Evolutionary conservation across 2,329 filamentous ascomycete species (phyloP), one percentile per base, ranked within the genome.

Genomic region (Fusarium acutatum): DNA sequence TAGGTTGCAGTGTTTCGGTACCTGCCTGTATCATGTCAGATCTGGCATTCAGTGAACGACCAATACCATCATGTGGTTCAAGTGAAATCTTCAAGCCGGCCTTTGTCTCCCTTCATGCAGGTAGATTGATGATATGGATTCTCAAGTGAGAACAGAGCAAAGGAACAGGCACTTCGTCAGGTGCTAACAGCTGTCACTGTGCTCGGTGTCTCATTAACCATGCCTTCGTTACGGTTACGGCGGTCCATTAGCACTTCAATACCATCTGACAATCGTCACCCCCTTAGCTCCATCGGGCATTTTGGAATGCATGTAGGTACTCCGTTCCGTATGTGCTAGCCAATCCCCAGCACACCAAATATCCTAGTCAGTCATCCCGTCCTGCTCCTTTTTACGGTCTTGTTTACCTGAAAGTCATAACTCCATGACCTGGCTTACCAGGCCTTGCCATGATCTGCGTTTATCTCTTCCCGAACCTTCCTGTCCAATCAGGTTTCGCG

Each of bases 401-500:
- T 67, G 28, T 34, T 64, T 69, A 47, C 43, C 54, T 64, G 60
- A 47, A 37, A 44, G 64, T 53, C n/a, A 41, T 32, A 37, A 32
- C 37, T 65, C 54, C 54, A 32, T 73, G 50, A 54, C 59, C 50
- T 44, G 46, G 53, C 50, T 37, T 56, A 46, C 58, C 58, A 60
- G 53, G 50, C 60, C 54, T 44, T 61, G 28, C 49, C 22, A 57
- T 44, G 71, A 74, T 74, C 71, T 74, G 41, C 71, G 40, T 49
- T 72, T 43, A 54, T 61, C 47, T 47, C 52, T 56, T 59, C 50
- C 43, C 38, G 70, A 52, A 15, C 26, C 30, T 46, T 30, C 38
- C 46, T 20, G 18, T 40, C 71, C 71, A 73, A 70, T 73, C 17
- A 73, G 26, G 22, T 18, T 17, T 40, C n/a, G 24, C n/a, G 18